phyloP scores from a whole-genome alignment of 345 rosid genomes.

The Acer campestre region DNA sequence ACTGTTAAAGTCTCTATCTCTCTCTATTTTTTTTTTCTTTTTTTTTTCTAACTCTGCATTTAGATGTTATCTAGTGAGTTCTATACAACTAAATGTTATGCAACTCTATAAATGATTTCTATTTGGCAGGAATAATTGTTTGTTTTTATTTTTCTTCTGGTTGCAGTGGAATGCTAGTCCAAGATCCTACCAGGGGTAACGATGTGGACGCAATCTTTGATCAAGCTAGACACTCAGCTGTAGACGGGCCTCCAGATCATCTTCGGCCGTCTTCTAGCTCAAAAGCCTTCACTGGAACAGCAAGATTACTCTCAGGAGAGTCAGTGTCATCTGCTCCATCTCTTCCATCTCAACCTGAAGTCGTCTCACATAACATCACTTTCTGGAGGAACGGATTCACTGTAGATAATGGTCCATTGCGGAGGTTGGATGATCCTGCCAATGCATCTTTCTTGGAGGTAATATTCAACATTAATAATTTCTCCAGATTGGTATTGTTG shows the following conservation, averaged over 20 bases:
- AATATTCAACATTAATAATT: constrained; percentile 10
- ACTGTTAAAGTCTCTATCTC: neutral
- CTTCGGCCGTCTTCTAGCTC: constrained; percentile 51
- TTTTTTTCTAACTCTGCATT: neutral
- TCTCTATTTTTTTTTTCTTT: neutral
- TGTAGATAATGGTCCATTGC: constrained; percentile 79
- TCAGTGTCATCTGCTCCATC: constrained; percentile 56
- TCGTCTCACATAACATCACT: constrained; percentile 61
- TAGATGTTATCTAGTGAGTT: neutral
- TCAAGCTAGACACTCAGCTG: constrained; percentile 69
- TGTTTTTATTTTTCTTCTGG: neutral
- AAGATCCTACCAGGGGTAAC: constrained; percentile 67
- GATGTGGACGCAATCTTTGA: constrained; percentile 69
- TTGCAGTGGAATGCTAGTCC: constrained; percentile 88
- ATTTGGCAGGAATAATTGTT: neutral
- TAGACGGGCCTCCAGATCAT: constrained; percentile 59
- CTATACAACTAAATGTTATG: neutral
- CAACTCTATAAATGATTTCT: neutral
- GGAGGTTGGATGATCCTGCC: constrained; percentile 76
- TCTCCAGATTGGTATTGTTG: neutral
- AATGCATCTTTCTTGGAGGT: constrained; percentile 88
- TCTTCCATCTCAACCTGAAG: constrained; percentile 62
- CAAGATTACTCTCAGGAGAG: constrained; percentile 78
- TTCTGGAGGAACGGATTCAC: constrained; percentile 97
- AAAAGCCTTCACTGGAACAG: constrained; percentile 75